Conservation (phyloP, 495 filamentous ascomycete species). For the Annulohypoxylon maeteangense region DNA sequence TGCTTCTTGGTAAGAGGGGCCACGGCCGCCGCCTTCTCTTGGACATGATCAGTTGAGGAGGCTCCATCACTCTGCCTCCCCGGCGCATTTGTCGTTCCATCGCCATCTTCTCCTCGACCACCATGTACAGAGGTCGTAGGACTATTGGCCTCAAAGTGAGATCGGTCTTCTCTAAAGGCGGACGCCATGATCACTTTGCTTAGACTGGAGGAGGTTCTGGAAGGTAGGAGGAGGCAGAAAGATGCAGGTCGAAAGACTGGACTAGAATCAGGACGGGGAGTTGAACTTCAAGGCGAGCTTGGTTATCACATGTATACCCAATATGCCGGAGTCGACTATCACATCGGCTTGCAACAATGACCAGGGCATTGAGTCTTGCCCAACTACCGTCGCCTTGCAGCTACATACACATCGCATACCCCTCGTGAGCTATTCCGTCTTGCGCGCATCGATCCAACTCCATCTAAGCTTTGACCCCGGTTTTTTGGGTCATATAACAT, state of each 20-base stretch:
- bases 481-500: constrained; percentile 19
- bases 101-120: constrained; percentile 33
- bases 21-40: constrained; percentile 42
- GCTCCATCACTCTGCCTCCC: constrained; percentile 30
- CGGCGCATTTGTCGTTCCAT: constrained; percentile 28
- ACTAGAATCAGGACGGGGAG: constrained; percentile 17
- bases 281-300: constrained; percentile 22
- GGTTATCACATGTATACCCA: constrained; percentile 19
- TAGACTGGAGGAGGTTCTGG: constrained; percentile 14
- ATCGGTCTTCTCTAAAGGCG: constrained; percentile 42
- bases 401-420: constrained; percentile 16
- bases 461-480: constrained; percentile 18
- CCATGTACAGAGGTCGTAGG: constrained; percentile 40
- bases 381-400: neutral
- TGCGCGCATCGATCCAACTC: constrained; percentile 23
- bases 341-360: neutral
- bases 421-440: constrained; percentile 24
- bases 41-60: constrained; percentile 42
- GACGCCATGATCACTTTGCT: constrained; percentile 44
- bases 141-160: constrained; percentile 38
- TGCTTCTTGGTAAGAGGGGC: constrained; percentile 45
- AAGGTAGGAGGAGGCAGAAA: constrained; percentile 19
- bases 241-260: constrained; percentile 3
- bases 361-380: neutral
- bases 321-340: constrained; percentile 3